Evolutionary conservation across 2,329 filamentous ascomycete species (phyloP), one percentile per base, ranked within the genome.

Genomic region (Nemania bipapillata): DNA sequence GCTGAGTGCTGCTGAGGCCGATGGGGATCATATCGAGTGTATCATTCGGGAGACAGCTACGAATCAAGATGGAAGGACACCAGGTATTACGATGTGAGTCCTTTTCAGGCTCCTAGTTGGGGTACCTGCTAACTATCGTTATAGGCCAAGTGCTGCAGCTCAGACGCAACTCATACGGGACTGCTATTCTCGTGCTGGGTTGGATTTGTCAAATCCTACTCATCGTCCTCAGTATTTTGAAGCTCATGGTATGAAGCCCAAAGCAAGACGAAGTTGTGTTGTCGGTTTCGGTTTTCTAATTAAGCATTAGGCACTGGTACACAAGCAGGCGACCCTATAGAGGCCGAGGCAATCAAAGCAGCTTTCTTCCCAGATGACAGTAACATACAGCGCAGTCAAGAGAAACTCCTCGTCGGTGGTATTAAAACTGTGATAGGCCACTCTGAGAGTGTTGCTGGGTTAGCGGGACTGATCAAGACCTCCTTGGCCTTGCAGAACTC

Each of bases 1-100:
- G 1, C 74, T 86, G 9, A 77, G 69, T 26, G 69, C 77, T 1
- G 85, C 85, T 0, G 62, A 86, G 3, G 74, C 3, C 32, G 58
- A 74, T 65, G 69, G 72, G 49, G 68, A 75, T 42, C 53, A 70
- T n/a, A 72, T 73, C 28, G 68, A 72, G 6, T 70, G 58, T 22
- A 55, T 67, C 22, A 40, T 67, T 20, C 45, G 65, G 2, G 65
- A 58, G 17, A 67, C 72, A 0, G 71, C 65, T 0, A 4, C 69
- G 2, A 73, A 73, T 20, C 71, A 73, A 30, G 70, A 72, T 20
- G 70, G 70, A 1, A 45, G 12, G 6, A 71, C 70, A 7, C 52
- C 54, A 3, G 69, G 70, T 1, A 62, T 71, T 1, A 71, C 70
- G 0, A 69, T 71, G 35, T 35, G 11, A 35, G 68, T n/a, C n/a